Evolutionary conservation across 345 rosid species (phyloP), one percentile per base, ranked within the genome.

Genomic region (Eucalyptus polyanthemos): DNA sequence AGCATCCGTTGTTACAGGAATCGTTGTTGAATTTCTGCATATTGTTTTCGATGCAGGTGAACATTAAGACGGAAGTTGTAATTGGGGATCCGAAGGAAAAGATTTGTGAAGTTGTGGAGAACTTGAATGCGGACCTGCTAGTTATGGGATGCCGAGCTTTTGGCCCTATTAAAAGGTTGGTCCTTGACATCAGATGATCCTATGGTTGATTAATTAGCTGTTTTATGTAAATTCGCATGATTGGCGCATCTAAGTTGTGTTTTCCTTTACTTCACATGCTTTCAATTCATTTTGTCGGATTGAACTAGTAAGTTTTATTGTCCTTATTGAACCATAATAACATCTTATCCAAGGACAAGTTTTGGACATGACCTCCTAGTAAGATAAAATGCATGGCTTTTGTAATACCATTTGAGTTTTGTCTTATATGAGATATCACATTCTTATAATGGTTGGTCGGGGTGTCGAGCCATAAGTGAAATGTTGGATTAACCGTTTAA

Each of bases 71-170:
- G 11, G 90, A 95, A 90, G 99, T 96, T 90, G 95, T 93, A 42
- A 83, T 95, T 88, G 99, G 99, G 47, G 97, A 96, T 91, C 95
- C 98, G 3, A 97, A 94, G 96, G 94, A 97, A 92, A 97, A 94
- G 92, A 95, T 97, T 8, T 96, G 98, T 87, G 99, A 96, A 91
- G 90, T 90, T 27, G 94, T 91, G 19, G 98, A 96, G 90, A 95
- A 91, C 69, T 89, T 93, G 90, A 92, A 93, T 17, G 96, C 94
- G 13, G 98, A 96, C 93, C 90, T 97, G 90, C 96, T 97, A 87
- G 97, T 96, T 87, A 94, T 96, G 95, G 99, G 99, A 4, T 94
- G 93, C 69, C 96, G 97, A 47, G 94, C 97, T 83, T 94, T 93
- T 92, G 98, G 99, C 81, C 97, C 92, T 31, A 95, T 97, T 87